Conservation (phyloP, 108 stramenopile genomes). For the Nitzschia sp. region DNA sequence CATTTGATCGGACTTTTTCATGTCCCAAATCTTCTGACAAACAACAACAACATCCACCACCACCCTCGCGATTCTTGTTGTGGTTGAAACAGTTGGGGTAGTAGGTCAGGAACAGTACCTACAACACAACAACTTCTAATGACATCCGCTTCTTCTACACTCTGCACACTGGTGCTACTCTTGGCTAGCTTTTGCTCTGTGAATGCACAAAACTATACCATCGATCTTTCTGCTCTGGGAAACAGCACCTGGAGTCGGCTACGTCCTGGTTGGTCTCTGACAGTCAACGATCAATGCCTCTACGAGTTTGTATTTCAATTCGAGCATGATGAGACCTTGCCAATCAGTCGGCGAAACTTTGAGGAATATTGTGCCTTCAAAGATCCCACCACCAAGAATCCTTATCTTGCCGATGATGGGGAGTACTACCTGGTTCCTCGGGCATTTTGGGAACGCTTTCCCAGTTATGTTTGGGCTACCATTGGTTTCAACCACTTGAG, state of each 20-base stretch:
- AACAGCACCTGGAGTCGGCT: slow-evolving; percentile 7
- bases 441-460: slow-evolving; percentile 30
- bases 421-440: slow-evolving; percentile 16
- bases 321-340: slow-evolving; percentile 29
- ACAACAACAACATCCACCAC: too few species aligned
- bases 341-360: slow-evolving; percentile 19
- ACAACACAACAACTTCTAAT: too few species aligned
- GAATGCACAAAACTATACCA: background rate
- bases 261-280: slow-evolving; percentile 32
- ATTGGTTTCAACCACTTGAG: slow-evolving; percentile 39
- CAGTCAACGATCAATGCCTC: slow-evolving; percentile 41
- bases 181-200: too few species aligned
- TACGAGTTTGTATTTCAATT: slow-evolving; percentile 41
- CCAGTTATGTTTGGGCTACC: slow-evolving; percentile 36
- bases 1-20: too few species aligned
- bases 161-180: too few species aligned
- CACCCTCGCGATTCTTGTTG: too few species aligned
- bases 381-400: background rate
- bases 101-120: too few species aligned
- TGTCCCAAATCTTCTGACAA: too few species aligned
- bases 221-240: slow-evolving; percentile 23
- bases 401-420: slow-evolving; percentile 22
- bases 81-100: too few species aligned
- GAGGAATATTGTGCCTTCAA: slow-evolving; percentile 10
- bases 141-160: too few species aligned